A percentile compares a stretch with the other conserved stretches of the same genome.
phyloP scores from a whole-genome alignment of 2,329 filamentous ascomycete genomes.

The Xylariaceae sp. region DNA sequence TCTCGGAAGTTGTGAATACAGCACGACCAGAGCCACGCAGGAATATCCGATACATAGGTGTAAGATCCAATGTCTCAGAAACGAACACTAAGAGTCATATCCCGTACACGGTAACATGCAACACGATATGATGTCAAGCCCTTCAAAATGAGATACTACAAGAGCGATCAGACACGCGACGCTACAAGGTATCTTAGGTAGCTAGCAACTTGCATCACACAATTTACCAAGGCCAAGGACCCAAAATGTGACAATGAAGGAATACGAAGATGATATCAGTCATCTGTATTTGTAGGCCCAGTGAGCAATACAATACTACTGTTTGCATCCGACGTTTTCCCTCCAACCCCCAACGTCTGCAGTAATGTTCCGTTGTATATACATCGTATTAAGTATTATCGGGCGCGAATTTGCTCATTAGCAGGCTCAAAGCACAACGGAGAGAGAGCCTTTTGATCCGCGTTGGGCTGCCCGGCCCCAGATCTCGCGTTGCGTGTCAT shows the following conservation, averaged over 20 bases:
- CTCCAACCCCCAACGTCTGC: conserved; percentile 11
- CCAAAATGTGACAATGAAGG: neutral
- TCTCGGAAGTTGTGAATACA: neutral
- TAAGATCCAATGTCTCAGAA: too few species aligned
- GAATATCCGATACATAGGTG: too few species aligned
- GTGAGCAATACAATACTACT: conserved; percentile 30
- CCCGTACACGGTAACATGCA: too few species aligned
- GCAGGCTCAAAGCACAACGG: conserved; percentile 18
- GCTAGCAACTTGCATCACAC: neutral
- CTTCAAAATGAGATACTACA: too few species aligned
- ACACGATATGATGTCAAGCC: too few species aligned
- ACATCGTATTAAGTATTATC: conserved; percentile 41
- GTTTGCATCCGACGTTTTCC: conserved; percentile 20
- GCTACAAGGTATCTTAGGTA: neutral
- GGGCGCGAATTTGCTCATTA: conserved; percentile 34
- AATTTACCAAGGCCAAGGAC: too few species aligned
- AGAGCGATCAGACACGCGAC: neutral
- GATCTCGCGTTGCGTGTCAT: conserved; percentile 9
- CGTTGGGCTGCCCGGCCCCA: conserved; percentile 33
- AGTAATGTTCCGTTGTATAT: conserved; percentile 28
- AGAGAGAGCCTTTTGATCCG: conserved; percentile 26
- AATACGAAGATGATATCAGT: neutral
- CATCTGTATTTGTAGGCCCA: conserved; percentile 1
- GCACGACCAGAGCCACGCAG: neutral
- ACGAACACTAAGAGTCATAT: too few species aligned